Evolutionary conservation across 108 stramenopile species (phyloP).

Genomic region (Pseudonitzschia multistriata): DNA sequence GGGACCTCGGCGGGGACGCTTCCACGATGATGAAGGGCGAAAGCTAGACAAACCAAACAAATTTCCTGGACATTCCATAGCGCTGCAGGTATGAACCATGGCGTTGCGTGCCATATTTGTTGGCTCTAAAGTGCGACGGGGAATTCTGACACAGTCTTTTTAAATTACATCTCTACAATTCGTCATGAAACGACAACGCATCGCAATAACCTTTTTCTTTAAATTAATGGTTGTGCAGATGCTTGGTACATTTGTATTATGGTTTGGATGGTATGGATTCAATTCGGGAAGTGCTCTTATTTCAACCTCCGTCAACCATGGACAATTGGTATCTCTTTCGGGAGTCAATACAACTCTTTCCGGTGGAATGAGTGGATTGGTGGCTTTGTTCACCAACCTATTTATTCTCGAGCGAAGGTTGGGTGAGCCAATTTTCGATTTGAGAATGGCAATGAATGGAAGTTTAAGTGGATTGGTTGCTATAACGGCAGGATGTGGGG

Average conservation of each 20-base stretch:
- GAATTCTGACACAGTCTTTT: not conserved
- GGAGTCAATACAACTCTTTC: slow-evolving; percentile 88
- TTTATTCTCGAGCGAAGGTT: slow-evolving; percentile 41
- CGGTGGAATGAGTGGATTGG: slow-evolving; percentile 51
- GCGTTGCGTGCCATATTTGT: not conserved
- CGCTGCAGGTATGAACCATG: slow-evolving; percentile 62
- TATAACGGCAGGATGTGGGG: slow-evolving; percentile 86
- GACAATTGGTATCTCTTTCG: slow-evolving; percentile 54
- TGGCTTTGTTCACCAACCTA: slow-evolving; percentile 49
- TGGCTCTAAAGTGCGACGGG: not conserved
- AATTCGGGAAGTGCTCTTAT: slow-evolving; percentile 80
- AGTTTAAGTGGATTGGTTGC: slow-evolving; percentile 72
- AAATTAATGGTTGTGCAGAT: slow-evolving; percentile 18
- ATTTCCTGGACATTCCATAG: slow-evolving; percentile 74
- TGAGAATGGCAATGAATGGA: slow-evolving; percentile 56
- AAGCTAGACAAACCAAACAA: slow-evolving; percentile 56
- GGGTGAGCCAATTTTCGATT: slow-evolving; percentile 62
- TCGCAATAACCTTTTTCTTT: not conserved
- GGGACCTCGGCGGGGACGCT: slow-evolving; percentile 81
- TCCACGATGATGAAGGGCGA: slow-evolving; percentile 69
- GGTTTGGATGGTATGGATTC: slow-evolving; percentile 97
- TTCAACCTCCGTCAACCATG: slow-evolving; percentile 36
- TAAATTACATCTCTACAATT: no score
- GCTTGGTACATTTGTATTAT: slow-evolving; percentile 69
- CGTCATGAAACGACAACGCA: not conserved